Percentiles rank a stretch among this genome's conserved stretches.
phyloP scores from a whole-genome alignment of 305 asterid species.

The Solanum aculeatissimum region DNA sequence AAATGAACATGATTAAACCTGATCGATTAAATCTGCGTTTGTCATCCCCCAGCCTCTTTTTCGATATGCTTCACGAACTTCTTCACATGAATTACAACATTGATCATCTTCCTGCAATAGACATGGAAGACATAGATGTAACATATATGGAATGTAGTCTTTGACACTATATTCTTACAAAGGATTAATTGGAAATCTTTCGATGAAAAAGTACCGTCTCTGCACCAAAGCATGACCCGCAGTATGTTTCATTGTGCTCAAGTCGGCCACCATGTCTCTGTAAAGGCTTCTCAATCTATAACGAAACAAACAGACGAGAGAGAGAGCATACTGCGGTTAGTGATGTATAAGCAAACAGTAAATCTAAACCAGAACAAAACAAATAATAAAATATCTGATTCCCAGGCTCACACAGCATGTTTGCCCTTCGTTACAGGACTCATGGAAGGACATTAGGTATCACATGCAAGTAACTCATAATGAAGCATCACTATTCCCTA shows the following conservation, averaged over 20 bases:
- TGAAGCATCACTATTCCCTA: not conserved
- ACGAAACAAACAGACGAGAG: slow-evolving; percentile 6
- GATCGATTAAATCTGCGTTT: slow-evolving; percentile 75
- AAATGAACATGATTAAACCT: slow-evolving; percentile 34
- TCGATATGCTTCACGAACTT: slow-evolving; percentile 94
- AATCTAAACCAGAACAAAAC: not conserved
- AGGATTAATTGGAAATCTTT: not conserved
- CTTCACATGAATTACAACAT: slow-evolving; percentile 97
- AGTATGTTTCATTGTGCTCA: slow-evolving; percentile 85
- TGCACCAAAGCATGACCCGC: slow-evolving; percentile 98
- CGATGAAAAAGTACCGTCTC: slow-evolving; percentile 47
- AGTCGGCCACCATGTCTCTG: slow-evolving; percentile 98
- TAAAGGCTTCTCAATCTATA: slow-evolving; percentile 92
- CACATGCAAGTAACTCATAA: not conserved
- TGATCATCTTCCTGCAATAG: slow-evolving; percentile 76
- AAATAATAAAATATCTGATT: not conserved
- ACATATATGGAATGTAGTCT: not conserved
- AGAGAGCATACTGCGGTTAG: not conserved
- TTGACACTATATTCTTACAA: not conserved
- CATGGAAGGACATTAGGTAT: not conserved
- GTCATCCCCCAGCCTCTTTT: slow-evolving; percentile 90
- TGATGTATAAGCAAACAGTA: not conserved
- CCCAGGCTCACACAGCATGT: not conserved
- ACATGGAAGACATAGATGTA: not conserved
- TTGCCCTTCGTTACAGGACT: not conserved